Conservation (phyloP, 257 asterid genomes). For the Lycium barbarum region DNA sequence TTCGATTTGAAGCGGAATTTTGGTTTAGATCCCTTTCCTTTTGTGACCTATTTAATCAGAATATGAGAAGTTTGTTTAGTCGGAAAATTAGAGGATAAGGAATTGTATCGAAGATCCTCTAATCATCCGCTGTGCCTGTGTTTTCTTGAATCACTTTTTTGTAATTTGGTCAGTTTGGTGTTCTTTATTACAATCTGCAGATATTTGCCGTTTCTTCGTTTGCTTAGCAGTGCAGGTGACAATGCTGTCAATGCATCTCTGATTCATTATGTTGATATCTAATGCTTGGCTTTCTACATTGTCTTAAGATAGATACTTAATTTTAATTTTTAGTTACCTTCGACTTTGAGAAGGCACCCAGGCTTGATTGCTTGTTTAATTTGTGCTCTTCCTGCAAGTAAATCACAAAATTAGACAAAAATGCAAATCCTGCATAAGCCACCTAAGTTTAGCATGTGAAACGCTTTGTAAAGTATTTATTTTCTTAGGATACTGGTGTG, state of each 20-base stretch:
- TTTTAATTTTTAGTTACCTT: neutral
- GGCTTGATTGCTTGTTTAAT: neutral
- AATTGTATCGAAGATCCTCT: neutral
- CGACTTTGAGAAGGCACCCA: neutral
- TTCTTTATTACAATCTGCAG: neutral
- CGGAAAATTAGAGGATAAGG: neutral
- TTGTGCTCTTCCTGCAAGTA: constrained; percentile 11
- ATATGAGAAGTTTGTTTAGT: neutral
- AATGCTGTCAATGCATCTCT: neutral
- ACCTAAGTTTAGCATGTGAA: constrained; percentile 7
- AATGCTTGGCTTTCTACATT: neutral
- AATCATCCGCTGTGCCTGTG: neutral
- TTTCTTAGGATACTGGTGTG: neutral
- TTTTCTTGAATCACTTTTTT: neutral
- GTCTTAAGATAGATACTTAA: neutral
- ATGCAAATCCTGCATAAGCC: neutral
- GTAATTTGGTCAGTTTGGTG: neutral
- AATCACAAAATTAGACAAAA: neutral
- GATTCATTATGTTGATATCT: neutral
- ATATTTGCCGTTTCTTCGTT: neutral
- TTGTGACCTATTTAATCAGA: neutral
- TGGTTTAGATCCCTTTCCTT: constrained; percentile 11
- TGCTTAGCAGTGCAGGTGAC: neutral
- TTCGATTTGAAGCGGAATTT: neutral
- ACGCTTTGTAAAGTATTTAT: neutral